A percentile compares a stretch with the other conserved stretches of the same genome.
Conservation (phyloP, 176 grass and related monocot genomes). For the Canna indica region DNA sequence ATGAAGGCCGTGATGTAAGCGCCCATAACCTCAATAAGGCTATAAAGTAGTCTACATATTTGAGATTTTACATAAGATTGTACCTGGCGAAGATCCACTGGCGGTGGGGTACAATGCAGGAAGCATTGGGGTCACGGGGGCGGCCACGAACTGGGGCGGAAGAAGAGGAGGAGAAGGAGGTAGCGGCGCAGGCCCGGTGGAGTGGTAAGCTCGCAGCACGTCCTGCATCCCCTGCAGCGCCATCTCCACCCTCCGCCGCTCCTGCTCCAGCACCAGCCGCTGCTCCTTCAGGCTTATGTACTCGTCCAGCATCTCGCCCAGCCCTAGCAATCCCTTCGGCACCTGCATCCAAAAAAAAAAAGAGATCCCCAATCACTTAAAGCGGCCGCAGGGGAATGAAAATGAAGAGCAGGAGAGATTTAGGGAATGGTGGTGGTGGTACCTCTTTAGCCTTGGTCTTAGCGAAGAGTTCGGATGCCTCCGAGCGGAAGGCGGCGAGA, state of each 20-base stretch:
- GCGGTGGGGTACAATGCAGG: conserved; percentile 1
- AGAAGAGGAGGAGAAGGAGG: conserved; percentile 40
- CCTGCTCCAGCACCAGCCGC: conserved; percentile 32
- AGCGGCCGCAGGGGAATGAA: not conserved
- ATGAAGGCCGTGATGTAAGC: too few relatives aligned
- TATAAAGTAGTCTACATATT: too few relatives aligned
- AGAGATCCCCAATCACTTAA: not conserved
- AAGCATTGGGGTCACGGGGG: conserved; percentile 12
- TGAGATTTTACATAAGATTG: too few relatives aligned
- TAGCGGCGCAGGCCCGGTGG: not conserved
- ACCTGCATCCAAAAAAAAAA: not conserved
- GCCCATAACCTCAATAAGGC: too few relatives aligned
- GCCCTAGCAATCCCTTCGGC: conserved; percentile 42
- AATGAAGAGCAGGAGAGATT: not conserved
- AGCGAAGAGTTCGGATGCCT: conserved; percentile 46
- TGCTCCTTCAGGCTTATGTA: conserved; percentile 76
- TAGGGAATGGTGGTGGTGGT: not conserved
- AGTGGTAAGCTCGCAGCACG: conserved; percentile 48
- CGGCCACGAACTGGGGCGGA: conserved; percentile 31
- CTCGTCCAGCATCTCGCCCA: conserved; percentile 69
- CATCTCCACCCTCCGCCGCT: conserved; percentile 27
- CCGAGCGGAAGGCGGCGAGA: conserved; percentile 60
- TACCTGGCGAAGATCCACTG: conserved; percentile 31
- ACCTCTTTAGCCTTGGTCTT: conserved; percentile 31
- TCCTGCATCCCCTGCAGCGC: conserved; percentile 48